Evolutionary conservation across 2,329 filamentous ascomycete genomes (phyloP).

Genomic region (Aureobasidium musti): DNA sequence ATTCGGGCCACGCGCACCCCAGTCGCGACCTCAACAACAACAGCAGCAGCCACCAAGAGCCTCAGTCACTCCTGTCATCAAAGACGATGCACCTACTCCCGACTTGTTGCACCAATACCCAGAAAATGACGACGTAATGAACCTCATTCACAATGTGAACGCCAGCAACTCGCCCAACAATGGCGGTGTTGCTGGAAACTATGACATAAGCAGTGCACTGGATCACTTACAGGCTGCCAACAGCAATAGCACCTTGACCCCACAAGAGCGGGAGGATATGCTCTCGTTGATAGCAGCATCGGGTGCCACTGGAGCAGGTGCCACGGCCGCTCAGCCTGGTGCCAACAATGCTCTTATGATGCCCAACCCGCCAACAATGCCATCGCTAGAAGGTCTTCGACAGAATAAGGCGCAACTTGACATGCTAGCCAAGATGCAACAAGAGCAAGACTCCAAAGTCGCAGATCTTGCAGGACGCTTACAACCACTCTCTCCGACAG

Average conservation of each 20-base stretch:
- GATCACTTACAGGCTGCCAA: conserved; percentile 52
- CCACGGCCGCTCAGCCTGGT: conserved; percentile 33
- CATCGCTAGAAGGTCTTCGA: conserved; percentile 63
- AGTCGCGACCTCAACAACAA: conserved; percentile 7
- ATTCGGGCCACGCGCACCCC: background rate
- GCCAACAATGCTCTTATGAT: conserved; percentile 60
- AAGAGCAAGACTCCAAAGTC: conserved; percentile 75
- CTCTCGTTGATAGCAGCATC: conserved; percentile 50
- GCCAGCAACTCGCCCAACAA: conserved; percentile 42
- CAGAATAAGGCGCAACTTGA: conserved; percentile 76
- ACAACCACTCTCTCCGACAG: conserved; percentile 77
- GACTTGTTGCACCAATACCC: conserved; percentile 41
- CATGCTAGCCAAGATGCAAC: conserved; percentile 73
- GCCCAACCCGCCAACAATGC: conserved; percentile 57
- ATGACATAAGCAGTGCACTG: conserved; percentile 52
- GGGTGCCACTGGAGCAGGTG: conserved; percentile 38
- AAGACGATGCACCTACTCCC: conserved; percentile 46
- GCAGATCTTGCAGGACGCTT: conserved; percentile 72
- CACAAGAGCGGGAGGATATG: conserved; percentile 52
- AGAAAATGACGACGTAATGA: conserved; percentile 54
- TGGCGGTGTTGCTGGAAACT: conserved; percentile 31
- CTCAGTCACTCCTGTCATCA: conserved; percentile 42
- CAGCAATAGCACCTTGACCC: conserved; percentile 47
- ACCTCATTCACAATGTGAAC: conserved; percentile 52
- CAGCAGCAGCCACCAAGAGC: conserved; percentile 27